Evolutionary conservation across 108 stramenopile species (phyloP).

Genomic region (Nannochloropsis salina): DNA sequence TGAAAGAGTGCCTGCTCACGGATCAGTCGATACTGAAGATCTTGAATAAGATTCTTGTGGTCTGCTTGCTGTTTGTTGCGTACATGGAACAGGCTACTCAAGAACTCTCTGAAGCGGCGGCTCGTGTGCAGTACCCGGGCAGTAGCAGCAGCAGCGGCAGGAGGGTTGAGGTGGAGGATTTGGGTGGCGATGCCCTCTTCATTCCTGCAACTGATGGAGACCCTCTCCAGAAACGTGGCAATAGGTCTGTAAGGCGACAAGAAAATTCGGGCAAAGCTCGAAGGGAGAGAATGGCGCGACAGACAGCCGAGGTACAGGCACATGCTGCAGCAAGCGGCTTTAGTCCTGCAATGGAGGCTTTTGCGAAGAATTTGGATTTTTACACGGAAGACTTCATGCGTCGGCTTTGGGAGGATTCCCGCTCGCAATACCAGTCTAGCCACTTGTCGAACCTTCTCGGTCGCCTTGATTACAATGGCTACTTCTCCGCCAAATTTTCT

Average conservation of each 20-base stretch:
- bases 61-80: constrained; percentile 55
- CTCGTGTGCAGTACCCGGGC: not conserved
- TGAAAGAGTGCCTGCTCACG: constrained; percentile 86
- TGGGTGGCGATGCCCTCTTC: not conserved
- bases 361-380: constrained; percentile 45
- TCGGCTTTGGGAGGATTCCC: constrained; percentile 42
- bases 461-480: constrained; percentile 60
- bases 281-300: not conserved
- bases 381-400: constrained; percentile 51
- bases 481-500: constrained; percentile 22
- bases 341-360: constrained; percentile 33
- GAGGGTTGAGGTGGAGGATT: not conserved
- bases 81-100: constrained; percentile 32
- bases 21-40: constrained; percentile 66
- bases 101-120: not conserved
- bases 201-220: not conserved
- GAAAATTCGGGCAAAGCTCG: not conserved
- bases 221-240: not conserved
- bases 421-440: constrained; percentile 45
- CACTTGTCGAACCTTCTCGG: constrained; percentile 54
- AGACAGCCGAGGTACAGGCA: constrained; percentile 30
- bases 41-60: constrained; percentile 50
- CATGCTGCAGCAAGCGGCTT: constrained; percentile 40
- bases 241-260: not conserved
- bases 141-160: not conserved